Conservation (phyloP, 1,284 basidiomycete genomes). For the Ceratobasidium theobromae region DNA sequence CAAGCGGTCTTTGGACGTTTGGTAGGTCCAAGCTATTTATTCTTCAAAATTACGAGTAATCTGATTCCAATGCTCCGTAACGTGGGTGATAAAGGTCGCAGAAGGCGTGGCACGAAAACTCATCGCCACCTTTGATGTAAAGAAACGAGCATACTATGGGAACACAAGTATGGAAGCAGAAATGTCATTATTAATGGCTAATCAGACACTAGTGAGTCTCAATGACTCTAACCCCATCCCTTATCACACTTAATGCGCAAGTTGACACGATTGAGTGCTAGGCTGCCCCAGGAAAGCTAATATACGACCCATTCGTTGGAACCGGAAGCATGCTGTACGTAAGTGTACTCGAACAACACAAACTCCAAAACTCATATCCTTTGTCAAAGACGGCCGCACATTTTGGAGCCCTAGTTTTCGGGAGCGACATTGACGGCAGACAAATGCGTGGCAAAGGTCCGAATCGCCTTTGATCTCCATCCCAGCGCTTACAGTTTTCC, state of each 20-base stretch:
- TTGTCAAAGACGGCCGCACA: constrained; percentile 68
- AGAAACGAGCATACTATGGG: constrained; percentile 88
- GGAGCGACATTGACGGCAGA: constrained; percentile 95
- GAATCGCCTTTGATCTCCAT: neutral
- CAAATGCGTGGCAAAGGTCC: constrained; percentile 92
- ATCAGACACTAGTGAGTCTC: constrained; percentile 76
- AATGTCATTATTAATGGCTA: constrained; percentile 92
- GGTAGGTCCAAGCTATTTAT: constrained; percentile 47
- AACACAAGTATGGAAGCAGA: constrained; percentile 99
- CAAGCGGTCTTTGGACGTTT: constrained; percentile 82
- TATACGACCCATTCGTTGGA: constrained; percentile 97
- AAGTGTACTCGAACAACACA: neutral
- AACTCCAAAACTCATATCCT: neutral
- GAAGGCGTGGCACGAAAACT: constrained; percentile 72
- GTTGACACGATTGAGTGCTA: too few species aligned
- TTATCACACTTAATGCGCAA: too few species aligned
- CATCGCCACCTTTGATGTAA: constrained; percentile 77
- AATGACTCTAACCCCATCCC: too few species aligned
- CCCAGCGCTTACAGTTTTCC: neutral
- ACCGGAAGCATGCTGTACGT: constrained; percentile 92
- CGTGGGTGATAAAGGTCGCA: constrained; percentile 54
- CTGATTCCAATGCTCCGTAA: neutral
- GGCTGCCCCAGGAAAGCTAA: constrained; percentile 83
- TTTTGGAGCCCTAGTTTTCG: constrained; percentile 86
- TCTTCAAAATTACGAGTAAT: constrained; percentile 6